Conservation (phyloP, 2,329 filamentous ascomycete species). For the Drechmeria coniospora region DNA sequence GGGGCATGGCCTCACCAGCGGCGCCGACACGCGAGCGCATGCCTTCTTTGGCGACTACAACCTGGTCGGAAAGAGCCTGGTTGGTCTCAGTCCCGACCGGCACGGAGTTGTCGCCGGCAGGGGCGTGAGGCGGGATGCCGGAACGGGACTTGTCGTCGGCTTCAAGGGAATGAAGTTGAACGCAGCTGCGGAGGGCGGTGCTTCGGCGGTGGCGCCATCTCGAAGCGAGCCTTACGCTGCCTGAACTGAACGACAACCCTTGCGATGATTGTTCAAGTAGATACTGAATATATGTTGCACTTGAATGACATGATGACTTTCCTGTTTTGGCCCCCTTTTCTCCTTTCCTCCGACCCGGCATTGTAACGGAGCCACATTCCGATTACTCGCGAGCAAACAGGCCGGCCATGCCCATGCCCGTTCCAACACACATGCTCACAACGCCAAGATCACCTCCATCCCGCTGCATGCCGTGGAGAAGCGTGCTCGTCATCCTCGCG, state of each 20-base stretch:
- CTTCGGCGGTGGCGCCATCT: too few species aligned
- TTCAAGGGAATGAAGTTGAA: slow-evolving; percentile 10
- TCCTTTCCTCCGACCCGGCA: too few species aligned
- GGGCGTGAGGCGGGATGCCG: slow-evolving; percentile 22
- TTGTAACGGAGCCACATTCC: too few species aligned
- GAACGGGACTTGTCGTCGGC: slow-evolving; percentile 22
- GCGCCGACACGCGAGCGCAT: slow-evolving; percentile 27
- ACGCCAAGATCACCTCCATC: slow-evolving; percentile 64
- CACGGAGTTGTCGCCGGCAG: slow-evolving; percentile 28
- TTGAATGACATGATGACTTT: too few species aligned
- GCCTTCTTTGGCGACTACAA: slow-evolving; percentile 38
- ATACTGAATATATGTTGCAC: too few species aligned
- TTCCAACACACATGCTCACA: slow-evolving; percentile 80
- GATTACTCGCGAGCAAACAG: slow-evolving; percentile 49
- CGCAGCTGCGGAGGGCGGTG: too few species aligned
- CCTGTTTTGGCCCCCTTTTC: too few species aligned
- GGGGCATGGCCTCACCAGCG: slow-evolving; percentile 35
- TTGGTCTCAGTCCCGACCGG: slow-evolving; percentile 15
- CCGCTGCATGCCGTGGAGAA: slow-evolving; percentile 51
- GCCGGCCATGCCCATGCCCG: slow-evolving; percentile 63
- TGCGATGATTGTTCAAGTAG: too few species aligned
- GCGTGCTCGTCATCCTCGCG: slow-evolving; percentile 61
- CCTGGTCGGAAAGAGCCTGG: slow-evolving; percentile 23
- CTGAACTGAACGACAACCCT: too few species aligned
- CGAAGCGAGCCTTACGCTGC: too few species aligned